Evolutionary conservation across 2,329 filamentous ascomycete species (phyloP).

Genomic region (Cadophora sp.): DNA sequence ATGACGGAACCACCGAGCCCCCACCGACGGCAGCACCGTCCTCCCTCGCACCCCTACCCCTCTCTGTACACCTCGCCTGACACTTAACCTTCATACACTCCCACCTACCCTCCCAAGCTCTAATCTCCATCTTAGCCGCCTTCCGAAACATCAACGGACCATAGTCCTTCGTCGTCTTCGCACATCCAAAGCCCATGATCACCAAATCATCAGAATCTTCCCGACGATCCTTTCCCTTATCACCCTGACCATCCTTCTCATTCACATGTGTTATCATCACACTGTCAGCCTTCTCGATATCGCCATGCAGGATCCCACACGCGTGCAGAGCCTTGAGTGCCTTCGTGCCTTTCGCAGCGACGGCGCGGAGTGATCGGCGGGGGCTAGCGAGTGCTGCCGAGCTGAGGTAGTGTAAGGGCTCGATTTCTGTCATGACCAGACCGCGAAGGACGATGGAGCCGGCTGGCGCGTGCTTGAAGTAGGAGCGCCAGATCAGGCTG

Average conservation of each 20-base stretch:
- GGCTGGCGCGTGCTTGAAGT: not conserved
- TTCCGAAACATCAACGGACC: not conserved
- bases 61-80: not conserved
- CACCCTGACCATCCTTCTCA: not conserved
- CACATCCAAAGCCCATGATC: not conserved
- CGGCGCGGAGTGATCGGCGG: not conserved
- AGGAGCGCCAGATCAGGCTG: not conserved
- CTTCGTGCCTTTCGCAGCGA: not conserved
- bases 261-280: not conserved
- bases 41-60: too few species aligned
- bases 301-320: not conserved
- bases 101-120: not conserved
- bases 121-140: not conserved
- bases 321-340: not conserved
- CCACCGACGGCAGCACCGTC: too few species aligned
- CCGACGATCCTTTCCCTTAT: not conserved
- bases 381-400: not conserved
- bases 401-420: not conserved
- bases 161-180: not conserved
- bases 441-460: not conserved
- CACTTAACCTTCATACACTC: not conserved
- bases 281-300: not conserved
- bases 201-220: not conserved
- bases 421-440: not conserved
- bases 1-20: too few species aligned